Evolutionary conservation across 345 rosid species (phyloP).

Genomic region (Eucalyptus marginata): DNA sequence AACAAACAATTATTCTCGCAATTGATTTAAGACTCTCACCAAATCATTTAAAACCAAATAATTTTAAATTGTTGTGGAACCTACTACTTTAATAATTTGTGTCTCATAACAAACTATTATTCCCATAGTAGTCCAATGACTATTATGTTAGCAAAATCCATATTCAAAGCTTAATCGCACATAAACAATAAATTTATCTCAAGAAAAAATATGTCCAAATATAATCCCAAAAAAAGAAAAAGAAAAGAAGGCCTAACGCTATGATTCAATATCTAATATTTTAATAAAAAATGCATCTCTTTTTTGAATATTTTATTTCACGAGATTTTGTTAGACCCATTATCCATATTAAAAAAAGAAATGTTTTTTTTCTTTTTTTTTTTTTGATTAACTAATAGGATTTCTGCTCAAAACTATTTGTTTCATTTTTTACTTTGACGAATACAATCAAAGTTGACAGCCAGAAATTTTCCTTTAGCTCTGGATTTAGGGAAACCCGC

Average conservation of each 20-base stretch:
- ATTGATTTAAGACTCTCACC: too few species aligned
- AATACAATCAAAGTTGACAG: neutral
- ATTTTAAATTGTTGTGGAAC: too few species aligned
- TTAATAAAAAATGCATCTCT: too few species aligned
- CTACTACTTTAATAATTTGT: fast-evolving
- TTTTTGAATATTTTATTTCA: neutral
- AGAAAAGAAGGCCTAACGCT: too few species aligned
- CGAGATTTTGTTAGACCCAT: neutral
- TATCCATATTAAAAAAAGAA: neutral
- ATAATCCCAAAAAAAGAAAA: too few species aligned
- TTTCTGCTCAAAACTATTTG: neutral
- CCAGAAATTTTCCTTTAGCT: neutral
- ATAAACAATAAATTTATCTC: too few species aligned
- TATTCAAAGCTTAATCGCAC: neutral
- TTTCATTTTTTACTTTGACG: neutral
- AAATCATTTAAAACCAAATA: too few species aligned
- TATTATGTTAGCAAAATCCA: too few species aligned
- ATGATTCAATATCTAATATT: too few species aligned
- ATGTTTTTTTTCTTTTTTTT: too few species aligned
- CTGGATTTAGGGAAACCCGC: neutral
- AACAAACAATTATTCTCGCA: fast-evolving
- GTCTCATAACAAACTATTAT: too few species aligned
- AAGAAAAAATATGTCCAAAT: too few species aligned
- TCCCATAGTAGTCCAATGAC: fast-evolving
- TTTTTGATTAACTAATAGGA: neutral